These are phyloP conservation scores for Aotearoamyces nothofagi DNA, from an alignment of 2,329 filamentous ascomycete species.

Conservation along the genomic window DNA sequence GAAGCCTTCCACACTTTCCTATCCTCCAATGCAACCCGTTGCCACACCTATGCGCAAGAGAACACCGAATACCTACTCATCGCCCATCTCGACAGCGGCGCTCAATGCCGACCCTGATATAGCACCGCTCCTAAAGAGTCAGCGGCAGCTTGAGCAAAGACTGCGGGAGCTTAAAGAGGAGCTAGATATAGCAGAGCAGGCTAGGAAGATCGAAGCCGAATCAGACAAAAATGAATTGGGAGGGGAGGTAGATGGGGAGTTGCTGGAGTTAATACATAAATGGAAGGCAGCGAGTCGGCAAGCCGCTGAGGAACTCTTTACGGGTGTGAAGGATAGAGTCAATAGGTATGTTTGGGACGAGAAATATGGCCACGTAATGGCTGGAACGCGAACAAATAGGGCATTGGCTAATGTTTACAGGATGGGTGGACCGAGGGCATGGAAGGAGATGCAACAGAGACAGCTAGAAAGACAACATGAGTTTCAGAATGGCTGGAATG, in stretches of 20 bases:
- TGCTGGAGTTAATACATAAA: slow-evolving; percentile 37
- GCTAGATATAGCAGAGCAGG: slow-evolving; percentile 35
- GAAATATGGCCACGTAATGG: neutral
- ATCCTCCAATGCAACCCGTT: neutral
- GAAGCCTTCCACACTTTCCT: too few relatives aligned
- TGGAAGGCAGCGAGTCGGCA: slow-evolving; percentile 45
- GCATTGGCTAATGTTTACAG: slow-evolving; percentile 1
- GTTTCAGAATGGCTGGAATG: slow-evolving; percentile 20
- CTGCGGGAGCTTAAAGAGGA: slow-evolving; percentile 20
- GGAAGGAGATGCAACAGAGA: slow-evolving; percentile 29
- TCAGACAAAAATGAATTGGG: slow-evolving; percentile 6
- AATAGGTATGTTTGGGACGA: slow-evolving; percentile 22
- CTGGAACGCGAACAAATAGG: neutral
- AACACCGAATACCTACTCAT: slow-evolving; percentile 6
- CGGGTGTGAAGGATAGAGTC: slow-evolving; percentile 40
- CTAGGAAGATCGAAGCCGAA: slow-evolving; percentile 29
- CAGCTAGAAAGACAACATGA: slow-evolving; percentile 21
- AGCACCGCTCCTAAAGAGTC: slow-evolving; percentile 15
- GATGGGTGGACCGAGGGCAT: slow-evolving; percentile 47
- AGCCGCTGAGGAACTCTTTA: slow-evolving; percentile 55
- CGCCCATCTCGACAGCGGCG: slow-evolving; percentile 19
- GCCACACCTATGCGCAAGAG: slow-evolving; percentile 7
- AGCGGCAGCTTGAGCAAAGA: slow-evolving; percentile 19
- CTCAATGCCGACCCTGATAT: slow-evolving; percentile 17
- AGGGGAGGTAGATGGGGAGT: slow-evolving; percentile 30